Percentiles rank a stretch among this genome's conserved stretches.
These are phyloP conservation scores for Arabidopsis hybrid DNA, from an alignment of 441 rosid species.

Conservation along the genomic window DNA sequence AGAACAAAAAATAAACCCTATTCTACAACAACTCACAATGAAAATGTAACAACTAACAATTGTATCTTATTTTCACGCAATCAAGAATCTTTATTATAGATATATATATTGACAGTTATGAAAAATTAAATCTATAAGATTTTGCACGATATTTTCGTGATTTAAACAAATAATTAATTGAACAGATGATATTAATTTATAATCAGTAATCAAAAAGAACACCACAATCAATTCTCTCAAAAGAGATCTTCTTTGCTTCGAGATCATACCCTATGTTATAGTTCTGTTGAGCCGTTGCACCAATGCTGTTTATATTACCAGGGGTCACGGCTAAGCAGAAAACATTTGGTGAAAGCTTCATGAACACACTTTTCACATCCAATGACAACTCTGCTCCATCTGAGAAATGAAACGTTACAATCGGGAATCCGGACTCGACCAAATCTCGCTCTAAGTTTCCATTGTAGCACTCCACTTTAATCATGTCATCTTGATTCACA, in stretches of 20 bases:
- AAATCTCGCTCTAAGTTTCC: constrained; percentile 8
- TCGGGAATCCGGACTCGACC: constrained; percentile 23
- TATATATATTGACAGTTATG: neutral
- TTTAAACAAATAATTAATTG: neutral
- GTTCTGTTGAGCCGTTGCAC: constrained; percentile 17
- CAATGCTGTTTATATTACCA: neutral
- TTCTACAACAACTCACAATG: too few relatives aligned
- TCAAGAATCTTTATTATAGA: neutral
- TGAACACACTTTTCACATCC: constrained; percentile 8
- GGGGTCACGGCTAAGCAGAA: constrained; percentile 12
- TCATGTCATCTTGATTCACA: neutral
- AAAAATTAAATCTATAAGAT: neutral
- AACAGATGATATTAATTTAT: neutral
- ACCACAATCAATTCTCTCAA: constrained; percentile 19
- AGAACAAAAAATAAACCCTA: too few relatives aligned
- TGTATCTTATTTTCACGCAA: neutral
- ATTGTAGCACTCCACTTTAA: constrained; percentile 9
- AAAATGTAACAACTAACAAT: neutral
- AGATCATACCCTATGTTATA: constrained; percentile 25
- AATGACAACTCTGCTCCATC: constrained; percentile 27
- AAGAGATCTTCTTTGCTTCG: neutral
- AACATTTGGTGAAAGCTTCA: neutral
- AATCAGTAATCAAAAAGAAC: constrained; percentile 18
- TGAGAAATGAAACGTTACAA: constrained; percentile 1
- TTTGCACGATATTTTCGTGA: neutral